phyloP scores from a whole-genome alignment of 2,329 filamentous ascomycete genomes.

The Ophiostoma australiae region DNA sequence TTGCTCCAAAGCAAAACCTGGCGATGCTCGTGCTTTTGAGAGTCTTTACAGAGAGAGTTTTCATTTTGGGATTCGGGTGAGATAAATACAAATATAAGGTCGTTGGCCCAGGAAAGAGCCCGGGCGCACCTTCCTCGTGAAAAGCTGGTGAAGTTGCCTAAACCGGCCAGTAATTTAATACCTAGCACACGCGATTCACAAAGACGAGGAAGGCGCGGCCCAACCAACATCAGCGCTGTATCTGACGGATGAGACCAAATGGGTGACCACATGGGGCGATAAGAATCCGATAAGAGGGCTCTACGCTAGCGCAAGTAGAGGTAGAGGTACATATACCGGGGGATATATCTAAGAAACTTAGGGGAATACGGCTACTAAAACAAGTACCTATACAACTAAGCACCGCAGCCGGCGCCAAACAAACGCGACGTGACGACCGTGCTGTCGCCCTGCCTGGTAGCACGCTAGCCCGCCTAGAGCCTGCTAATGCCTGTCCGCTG shows the following conservation, averaged over 20 bases:
- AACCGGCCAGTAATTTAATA: neutral
- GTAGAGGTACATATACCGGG: neutral
- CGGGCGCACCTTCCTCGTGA: neutral
- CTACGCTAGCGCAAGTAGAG: neutral
- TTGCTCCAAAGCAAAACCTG: neutral
- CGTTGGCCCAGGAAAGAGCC: neutral
- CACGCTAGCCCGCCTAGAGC: neutral
- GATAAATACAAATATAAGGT: neutral
- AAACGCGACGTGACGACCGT: conserved; percentile 7
- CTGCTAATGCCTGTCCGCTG: neutral
- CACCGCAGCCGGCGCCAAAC: neutral
- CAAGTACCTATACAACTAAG: neutral
- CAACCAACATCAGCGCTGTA: neutral
- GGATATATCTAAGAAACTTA: neutral
- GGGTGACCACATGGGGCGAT: neutral
- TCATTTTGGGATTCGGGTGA: neutral
- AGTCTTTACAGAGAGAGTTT: neutral
- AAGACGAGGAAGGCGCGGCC: neutral
- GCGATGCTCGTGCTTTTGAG: neutral
- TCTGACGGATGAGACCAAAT: neutral
- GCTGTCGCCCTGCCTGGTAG: conserved; percentile 1
- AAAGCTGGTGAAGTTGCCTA: neutral
- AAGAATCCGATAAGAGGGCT: neutral
- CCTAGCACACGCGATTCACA: neutral
- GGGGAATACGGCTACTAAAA: neutral